These are phyloP conservation scores for Mangifera indica DNA, from an alignment of 345 rosid genomes.

Conservation along the genomic window DNA sequence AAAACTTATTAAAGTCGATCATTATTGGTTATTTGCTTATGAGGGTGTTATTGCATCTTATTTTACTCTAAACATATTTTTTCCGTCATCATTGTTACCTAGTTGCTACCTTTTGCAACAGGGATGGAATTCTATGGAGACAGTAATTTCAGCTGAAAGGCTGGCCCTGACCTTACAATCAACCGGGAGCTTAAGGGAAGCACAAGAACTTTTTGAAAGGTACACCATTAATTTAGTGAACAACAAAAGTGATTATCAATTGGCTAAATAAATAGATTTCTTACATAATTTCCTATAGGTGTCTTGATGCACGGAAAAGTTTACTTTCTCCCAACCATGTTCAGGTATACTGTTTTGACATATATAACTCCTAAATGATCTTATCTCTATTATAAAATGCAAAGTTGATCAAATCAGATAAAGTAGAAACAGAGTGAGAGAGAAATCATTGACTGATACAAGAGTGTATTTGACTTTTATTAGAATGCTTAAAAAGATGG, in stretches of 20 bases:
- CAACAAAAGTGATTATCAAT: conserved; percentile 1
- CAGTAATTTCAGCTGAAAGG: conserved; percentile 72
- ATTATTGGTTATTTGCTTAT: neutral
- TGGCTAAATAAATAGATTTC: neutral
- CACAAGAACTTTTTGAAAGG: conserved; percentile 81
- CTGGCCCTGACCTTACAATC: conserved; percentile 62
- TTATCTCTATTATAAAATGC: neutral
- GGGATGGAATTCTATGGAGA: conserved; percentile 91
- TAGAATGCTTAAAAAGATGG: neutral
- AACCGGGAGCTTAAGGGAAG: conserved; percentile 64
- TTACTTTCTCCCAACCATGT: conserved; percentile 75
- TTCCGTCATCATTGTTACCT: neutral
- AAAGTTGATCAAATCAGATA: neutral
- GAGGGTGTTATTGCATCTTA: neutral
- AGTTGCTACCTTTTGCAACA: conserved; percentile 26
- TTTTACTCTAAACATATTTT: neutral
- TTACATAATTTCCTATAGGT: conserved; percentile 48
- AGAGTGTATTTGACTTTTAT: neutral
- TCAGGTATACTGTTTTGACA: conserved; percentile 53
- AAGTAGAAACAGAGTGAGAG: neutral
- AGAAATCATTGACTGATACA: neutral
- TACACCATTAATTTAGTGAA: conserved; percentile 24
- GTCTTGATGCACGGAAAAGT: conserved; percentile 60
- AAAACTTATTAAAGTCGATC: neutral
- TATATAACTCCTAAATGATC: neutral